A percentile compares a stretch with the other conserved stretches of the same genome.
These are phyloP conservation scores for Dillenia suffruticosa DNA, from an alignment of 164 flowering plant genomes.

Conservation along the genomic window DNA sequence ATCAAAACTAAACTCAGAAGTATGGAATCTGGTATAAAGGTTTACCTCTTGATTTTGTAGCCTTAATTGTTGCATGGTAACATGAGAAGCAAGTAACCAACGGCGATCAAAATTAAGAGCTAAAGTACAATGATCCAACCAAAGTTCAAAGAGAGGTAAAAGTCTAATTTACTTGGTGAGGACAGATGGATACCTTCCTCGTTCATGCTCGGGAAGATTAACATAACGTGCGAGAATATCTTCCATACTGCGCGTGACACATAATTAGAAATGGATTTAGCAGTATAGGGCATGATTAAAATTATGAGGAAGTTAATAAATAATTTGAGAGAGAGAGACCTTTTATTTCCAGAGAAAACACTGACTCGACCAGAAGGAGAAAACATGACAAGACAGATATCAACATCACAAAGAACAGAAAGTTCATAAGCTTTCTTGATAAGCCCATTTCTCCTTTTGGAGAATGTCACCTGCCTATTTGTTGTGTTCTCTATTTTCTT, in stretches of 20 bases:
- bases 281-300: not conserved
- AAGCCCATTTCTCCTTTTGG: constrained; percentile 53
- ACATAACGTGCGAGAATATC: constrained; percentile 27
- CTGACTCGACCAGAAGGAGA: constrained; percentile 51
- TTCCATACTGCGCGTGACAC: constrained; percentile 20
- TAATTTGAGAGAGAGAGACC: constrained; percentile 16
- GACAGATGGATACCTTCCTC: constrained; percentile 24
- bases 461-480: constrained; percentile 61
- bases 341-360: constrained; percentile 41
- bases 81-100: not conserved
- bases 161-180: not conserved
- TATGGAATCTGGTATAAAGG: too few species aligned
- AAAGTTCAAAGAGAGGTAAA: not conserved
- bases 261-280: not conserved
- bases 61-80: constrained; percentile 16
- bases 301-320: not conserved
- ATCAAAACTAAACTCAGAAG: not conserved
- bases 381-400: constrained; percentile 54
- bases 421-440: constrained; percentile 62
- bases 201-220: constrained; percentile 34
- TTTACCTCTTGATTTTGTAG: constrained; percentile 45
- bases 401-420: constrained; percentile 54
- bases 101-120: too few species aligned
- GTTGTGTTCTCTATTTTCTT: constrained; percentile 59
- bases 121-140: too few species aligned